Conservation (phyloP, 805 yeast genomes). For the Yamadazyma philogaea region DNA sequence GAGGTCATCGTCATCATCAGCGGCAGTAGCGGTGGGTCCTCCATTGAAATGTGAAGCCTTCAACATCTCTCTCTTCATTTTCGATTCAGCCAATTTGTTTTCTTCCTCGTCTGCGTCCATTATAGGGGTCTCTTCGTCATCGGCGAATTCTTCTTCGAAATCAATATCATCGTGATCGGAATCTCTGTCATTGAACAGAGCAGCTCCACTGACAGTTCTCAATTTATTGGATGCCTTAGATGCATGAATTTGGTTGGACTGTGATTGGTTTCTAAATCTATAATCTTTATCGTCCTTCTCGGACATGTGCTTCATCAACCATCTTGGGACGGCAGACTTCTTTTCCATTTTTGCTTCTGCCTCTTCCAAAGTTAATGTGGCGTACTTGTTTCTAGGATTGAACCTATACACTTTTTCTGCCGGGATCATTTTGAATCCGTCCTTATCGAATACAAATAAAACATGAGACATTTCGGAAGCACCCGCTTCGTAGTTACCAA, state of each 20-base stretch:
- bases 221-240: constrained; percentile 18
- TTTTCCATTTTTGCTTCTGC: constrained; percentile 94
- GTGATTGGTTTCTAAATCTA: constrained; percentile 37
- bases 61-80: constrained; percentile 80
- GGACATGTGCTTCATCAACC: constrained; percentile 91
- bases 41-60: constrained; percentile 75
- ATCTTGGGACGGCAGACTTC: constrained; percentile 74
- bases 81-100: constrained; percentile 80
- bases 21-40: constrained; percentile 48
- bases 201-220: constrained; percentile 44
- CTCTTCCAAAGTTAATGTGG: constrained; percentile 91
- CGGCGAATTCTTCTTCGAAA: constrained; percentile 95
- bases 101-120: constrained; percentile 96
- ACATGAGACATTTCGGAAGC: constrained; percentile 77
- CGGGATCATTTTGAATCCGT: constrained; percentile 91
- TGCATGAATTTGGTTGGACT: constrained; percentile 4
- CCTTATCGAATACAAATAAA: constrained; percentile 76
- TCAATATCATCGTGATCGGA: constrained; percentile 91
- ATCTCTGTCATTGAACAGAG: constrained; percentile 48
- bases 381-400: constrained; percentile 89
- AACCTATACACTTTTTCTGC: constrained; percentile 92
- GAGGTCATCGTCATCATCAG: constrained; percentile 45
- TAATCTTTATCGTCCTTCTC: constrained; percentile 49
- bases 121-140: constrained; percentile 98
- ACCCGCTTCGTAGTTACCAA: constrained; percentile 92